These are phyloP conservation scores for Ogataea pini DNA, from an alignment of 805 yeast genomes.

Conservation along the genomic window DNA sequence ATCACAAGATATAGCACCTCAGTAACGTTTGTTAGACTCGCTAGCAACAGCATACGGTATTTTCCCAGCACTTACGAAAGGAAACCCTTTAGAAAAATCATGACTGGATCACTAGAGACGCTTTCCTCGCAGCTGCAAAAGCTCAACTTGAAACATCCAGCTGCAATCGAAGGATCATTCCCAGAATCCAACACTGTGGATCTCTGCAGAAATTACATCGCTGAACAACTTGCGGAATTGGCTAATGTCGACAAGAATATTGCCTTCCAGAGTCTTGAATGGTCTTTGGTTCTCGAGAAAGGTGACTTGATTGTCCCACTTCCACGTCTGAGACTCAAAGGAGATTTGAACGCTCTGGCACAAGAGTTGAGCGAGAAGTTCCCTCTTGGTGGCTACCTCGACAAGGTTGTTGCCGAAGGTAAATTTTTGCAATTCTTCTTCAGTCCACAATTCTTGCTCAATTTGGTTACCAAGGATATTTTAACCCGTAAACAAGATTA, in stretches of 20 bases:
- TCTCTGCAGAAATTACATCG: conserved; percentile 83
- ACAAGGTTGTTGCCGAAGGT: conserved; percentile 78
- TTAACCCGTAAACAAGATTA: conserved; percentile 59
- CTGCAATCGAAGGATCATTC: conserved; percentile 54
- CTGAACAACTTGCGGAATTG: conserved; percentile 71
- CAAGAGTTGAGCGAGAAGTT: conserved; percentile 76
- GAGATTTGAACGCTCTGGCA: conserved; percentile 76
- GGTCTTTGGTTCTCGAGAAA: conserved; percentile 81
- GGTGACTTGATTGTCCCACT: conserved; percentile 93
- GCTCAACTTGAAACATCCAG: conserved; percentile 40
- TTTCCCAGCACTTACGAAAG: conserved; percentile 16
- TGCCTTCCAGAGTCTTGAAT: conserved; percentile 83
- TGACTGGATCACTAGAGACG: conserved; percentile 29
- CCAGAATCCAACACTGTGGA: conserved; percentile 85
- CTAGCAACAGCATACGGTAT: conserved; percentile 1
- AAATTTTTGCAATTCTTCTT: conserved; percentile 90
- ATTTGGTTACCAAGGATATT: conserved; percentile 68
- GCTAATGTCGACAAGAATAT: conserved; percentile 69
- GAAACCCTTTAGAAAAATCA: conserved; percentile 14
- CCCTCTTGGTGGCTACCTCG: conserved; percentile 68
- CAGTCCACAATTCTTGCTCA: conserved; percentile 62
- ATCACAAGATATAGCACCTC: background rate
- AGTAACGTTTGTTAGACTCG: background rate
- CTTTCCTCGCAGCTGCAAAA: conserved; percentile 28
- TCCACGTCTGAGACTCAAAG: conserved; percentile 85